Base-by-base conservation (phyloP, 2,329 filamentous ascomycete genomes). In the Hypoxylon sp. region DNA sequence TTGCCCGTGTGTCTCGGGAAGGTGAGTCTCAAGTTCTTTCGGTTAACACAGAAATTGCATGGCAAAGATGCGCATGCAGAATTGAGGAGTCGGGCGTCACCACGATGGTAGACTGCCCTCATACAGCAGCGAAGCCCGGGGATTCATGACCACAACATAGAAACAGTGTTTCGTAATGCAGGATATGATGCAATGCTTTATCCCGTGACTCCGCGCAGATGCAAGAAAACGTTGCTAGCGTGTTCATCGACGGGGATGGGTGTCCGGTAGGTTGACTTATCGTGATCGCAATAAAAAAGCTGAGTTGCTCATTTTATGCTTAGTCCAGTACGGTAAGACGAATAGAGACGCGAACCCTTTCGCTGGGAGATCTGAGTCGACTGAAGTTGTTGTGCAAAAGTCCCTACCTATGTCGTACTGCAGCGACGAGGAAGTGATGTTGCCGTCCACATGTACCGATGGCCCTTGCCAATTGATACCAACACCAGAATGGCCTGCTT, bases 1-100 rank as follows among this genome's bases (percentile, higher is more conserved):
- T 51, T 60, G 49, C 52, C 38, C 69, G 53, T 43, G 63, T 63
- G 67, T 71, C 69, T 68, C 60, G 65, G 69, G 63, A 63, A 52
- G 51, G 36, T 46, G 58, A 59, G 38, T 53, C 63, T 68, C 46
- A 61, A 61, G 65, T 62, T 46, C 65, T 62, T 61, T 51, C 66
- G 53, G 62, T 67, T 48, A 58, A 71, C 48, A 49, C 48, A 68
- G 51, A 46, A 41, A 49, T 56, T 58, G 66, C 61, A 71, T 71
- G 65, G 61, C 32, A 55, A 60, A 52, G 43, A 23, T 55, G 45
- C 65, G 45, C 21, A 51, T 58, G 56, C 62, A 51, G 52, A 34
- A 59, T 49, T 57, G 45, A 59, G 43, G 36, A 57, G 51, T 60
- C 49, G 58, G 56, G 25, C 63, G 32, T 41, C 41, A 21, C 55